Evolutionary conservation across 352 stramenopile genomes (phyloP).

Genomic region (Achlya hypogyna): DNA sequence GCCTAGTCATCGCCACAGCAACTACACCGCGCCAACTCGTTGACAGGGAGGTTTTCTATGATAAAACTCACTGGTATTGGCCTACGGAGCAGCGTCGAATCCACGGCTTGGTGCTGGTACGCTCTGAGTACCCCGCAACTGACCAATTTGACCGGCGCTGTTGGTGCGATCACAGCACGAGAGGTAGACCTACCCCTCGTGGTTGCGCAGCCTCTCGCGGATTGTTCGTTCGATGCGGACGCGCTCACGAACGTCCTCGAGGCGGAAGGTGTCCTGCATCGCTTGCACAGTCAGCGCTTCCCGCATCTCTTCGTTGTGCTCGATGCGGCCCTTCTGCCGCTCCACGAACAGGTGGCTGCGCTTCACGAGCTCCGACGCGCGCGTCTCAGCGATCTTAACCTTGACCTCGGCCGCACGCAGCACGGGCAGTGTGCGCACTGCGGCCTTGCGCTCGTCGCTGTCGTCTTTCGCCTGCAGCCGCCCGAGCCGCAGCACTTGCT

Average conservation of each 20-base stretch:
- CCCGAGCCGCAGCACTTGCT: not conserved
- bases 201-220: not conserved
- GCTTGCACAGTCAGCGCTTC: conserved; percentile 1
- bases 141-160: too few species aligned
- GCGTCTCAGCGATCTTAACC: not conserved
- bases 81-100: too few species aligned
- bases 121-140: too few species aligned
- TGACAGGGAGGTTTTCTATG: too few species aligned
- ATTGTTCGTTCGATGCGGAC: not conserved
- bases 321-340: not conserved
- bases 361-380: not conserved
- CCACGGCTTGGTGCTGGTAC: too few species aligned
- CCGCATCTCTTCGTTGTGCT: conserved; percentile 1
- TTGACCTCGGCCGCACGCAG: not conserved
- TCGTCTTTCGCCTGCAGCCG: not conserved
- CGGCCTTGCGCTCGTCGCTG: not conserved
- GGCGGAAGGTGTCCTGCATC: not conserved
- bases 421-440: not conserved
- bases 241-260: conserved; percentile 1
- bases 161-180: too few species aligned
- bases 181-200: too few species aligned
- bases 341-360: not conserved
- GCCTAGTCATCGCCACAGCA: too few species aligned
- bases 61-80: too few species aligned
- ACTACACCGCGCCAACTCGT: too few species aligned